These are phyloP conservation scores for Paspalum vaginatum DNA, from an alignment of 176 grass and related monocot genomes.

Conservation along the genomic window DNA sequence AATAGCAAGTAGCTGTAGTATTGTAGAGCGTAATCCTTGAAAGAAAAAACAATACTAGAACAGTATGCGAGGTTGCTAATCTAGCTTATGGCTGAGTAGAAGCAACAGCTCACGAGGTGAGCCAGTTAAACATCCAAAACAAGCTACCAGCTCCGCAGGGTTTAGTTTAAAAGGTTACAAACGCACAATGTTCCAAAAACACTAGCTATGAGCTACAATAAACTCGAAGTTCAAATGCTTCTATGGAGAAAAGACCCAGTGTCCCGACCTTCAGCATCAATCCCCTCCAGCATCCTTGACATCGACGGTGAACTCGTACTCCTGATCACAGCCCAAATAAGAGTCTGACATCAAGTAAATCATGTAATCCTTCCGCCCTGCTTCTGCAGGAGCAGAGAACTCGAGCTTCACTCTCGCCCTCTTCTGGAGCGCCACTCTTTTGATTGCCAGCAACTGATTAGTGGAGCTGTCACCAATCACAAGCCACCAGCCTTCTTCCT, in stretches of 20 bases:
- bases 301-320: constrained; percentile 74
- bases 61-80: background rate
- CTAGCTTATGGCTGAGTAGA: background rate
- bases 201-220: background rate
- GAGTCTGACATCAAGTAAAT: constrained; percentile 98
- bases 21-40: background rate
- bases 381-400: constrained; percentile 62
- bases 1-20: too few species aligned
- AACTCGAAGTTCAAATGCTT: background rate
- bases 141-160: background rate
- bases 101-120: background rate
- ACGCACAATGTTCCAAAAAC: background rate
- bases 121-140: background rate
- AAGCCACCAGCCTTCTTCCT: constrained; percentile 98
- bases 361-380: constrained; percentile 68
- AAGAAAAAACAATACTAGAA: background rate
- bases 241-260: background rate
- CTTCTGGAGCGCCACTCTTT: constrained; percentile 75
- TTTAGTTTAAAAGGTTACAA: background rate
- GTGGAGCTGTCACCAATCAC: constrained; percentile 58
- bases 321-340: constrained; percentile 90
- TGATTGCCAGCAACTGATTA: constrained; percentile 90
- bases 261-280: constrained; percentile 28
- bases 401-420: constrained; percentile 77
- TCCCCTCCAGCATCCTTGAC: constrained; percentile 68